Conservation (phyloP, 2,329 filamentous ascomycete genomes). For the Zasmidium citrigriseum region DNA sequence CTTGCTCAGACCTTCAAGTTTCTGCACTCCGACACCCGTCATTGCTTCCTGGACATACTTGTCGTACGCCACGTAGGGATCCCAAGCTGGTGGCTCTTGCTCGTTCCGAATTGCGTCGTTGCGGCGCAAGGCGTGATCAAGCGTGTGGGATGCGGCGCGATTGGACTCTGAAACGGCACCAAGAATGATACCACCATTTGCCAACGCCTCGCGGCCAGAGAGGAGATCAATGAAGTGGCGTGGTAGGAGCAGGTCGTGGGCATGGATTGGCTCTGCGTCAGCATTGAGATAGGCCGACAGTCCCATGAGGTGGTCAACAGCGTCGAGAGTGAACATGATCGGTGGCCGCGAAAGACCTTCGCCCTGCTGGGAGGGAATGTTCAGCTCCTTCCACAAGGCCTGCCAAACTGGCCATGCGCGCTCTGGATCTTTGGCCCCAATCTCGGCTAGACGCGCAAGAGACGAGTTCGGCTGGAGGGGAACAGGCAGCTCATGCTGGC, state of each 20-base stretch:
- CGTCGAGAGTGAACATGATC: slow-evolving; percentile 76
- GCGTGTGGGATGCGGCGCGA: slow-evolving; percentile 24
- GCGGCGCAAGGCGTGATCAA: slow-evolving; percentile 17
- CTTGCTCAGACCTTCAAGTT: slow-evolving; percentile 69
- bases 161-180: slow-evolving; percentile 75
- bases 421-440: slow-evolving; percentile 73
- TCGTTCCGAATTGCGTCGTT: slow-evolving; percentile 24
- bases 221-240: slow-evolving; percentile 74
- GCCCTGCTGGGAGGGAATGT: slow-evolving; percentile 44
- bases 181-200: slow-evolving; percentile 78
- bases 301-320: slow-evolving; percentile 78
- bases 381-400: slow-evolving; percentile 80
- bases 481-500: slow-evolving; percentile 60
- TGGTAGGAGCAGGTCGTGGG: slow-evolving; percentile 78
- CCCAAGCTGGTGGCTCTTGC: slow-evolving; percentile 41
- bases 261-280: slow-evolving; percentile 73
- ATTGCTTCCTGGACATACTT: slow-evolving; percentile 51
- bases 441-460: slow-evolving; percentile 67
- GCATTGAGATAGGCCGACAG: slow-evolving; percentile 73
- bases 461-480: slow-evolving; percentile 59
- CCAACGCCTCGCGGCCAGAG: slow-evolving; percentile 54
- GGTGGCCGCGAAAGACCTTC: slow-evolving; percentile 54
- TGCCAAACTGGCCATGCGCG: slow-evolving; percentile 78
- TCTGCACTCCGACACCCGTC: slow-evolving; percentile 47
- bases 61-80: slow-evolving; percentile 57